phyloP scores from a whole-genome alignment of 176 grass and related monocot genomes.

The Zea luxurians region DNA sequence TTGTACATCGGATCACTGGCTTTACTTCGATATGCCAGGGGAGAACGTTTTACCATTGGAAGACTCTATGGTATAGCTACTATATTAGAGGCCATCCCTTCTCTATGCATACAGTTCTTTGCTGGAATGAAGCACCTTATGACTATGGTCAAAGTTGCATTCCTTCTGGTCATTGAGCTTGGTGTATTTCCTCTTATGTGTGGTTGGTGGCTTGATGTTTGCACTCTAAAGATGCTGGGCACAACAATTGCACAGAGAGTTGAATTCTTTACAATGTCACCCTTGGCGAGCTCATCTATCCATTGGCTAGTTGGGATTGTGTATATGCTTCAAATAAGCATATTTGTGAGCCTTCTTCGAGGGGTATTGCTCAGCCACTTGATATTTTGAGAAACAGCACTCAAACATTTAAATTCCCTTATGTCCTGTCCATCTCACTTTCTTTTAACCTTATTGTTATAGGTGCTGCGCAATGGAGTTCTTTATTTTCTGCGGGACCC shows the following conservation, averaged over 20 bases:
- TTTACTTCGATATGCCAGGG: constrained; percentile 81
- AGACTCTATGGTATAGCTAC: constrained; percentile 80
- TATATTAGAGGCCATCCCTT: constrained; percentile 88
- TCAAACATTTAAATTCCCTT: background rate
- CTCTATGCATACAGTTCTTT: constrained; percentile 82
- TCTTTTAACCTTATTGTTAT: constrained; percentile 17
- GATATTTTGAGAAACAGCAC: constrained; percentile 8
- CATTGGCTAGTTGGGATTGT: constrained; percentile 99
- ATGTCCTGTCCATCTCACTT: constrained; percentile 15
- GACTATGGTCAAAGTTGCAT: constrained; percentile 97
- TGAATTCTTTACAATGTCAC: constrained; percentile 87
- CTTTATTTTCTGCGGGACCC: constrained; percentile 96
- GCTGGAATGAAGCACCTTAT: constrained; percentile 91
- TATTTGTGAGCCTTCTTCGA: constrained; percentile 98
- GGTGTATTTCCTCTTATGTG: constrained; percentile 99
- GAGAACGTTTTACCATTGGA: constrained; percentile 82
- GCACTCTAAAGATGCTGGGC: constrained; percentile 94
- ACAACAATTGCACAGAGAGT: constrained; percentile 89
- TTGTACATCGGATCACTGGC: constrained; percentile 86
- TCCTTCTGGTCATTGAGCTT: constrained; percentile 94
- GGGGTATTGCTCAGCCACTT: constrained; percentile 62
- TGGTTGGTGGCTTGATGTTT: constrained; percentile 99
- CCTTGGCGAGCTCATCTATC: constrained; percentile 84
- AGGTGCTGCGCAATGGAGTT: constrained; percentile 94
- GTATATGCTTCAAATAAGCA: constrained; percentile 99